Evolutionary conservation across 495 filamentous ascomycete genomes (phyloP), one percentile per base, ranked within the genome.

Genomic region (Aspergillus cavernicola): DNA sequence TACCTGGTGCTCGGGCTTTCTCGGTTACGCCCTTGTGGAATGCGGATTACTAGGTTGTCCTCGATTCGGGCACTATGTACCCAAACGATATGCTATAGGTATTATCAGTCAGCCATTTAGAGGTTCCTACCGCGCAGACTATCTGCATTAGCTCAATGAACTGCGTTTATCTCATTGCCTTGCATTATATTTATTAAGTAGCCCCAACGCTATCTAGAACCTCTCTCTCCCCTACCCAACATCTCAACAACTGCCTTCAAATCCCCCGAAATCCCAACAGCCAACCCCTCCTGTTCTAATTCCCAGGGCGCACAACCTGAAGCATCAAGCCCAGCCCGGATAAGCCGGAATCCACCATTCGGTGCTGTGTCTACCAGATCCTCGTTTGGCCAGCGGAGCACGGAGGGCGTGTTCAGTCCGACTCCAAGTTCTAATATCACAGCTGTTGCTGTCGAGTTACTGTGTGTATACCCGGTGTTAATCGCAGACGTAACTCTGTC

Each of bases 371-470:
- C 43, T 2, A 67, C 55, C 16, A 62, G 22, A 36, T 63, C 56
- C 32, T 68, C 62, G 53, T 65, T 64, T 16, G 58, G 52, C 61
- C 62, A 64, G 20, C 64, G 40, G 39, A 67, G 22, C 12, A 67
- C 64, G 23, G 45, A 59, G 2, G 64, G 64, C 0, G 64, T 67
- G 33, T 64, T 64, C 38, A 67, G 19, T 10, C 62, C 64, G 19
- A 62, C 64, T 0, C 64, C 64, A 16, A 67, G 23, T 46, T 67
- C 64, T 8, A 67, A 49, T 39, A 65, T 47, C 2, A 67, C 64
- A 6, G 46, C 39, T 0, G 9, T 37, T 3, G 32, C 20, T 5
- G 9, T 22, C 4, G 22, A 15, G 20, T 35, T 12, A 6, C 4
- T n/a, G 10, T 35, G 4, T 3, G n/a, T n/a, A n/a, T n/a, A n/a